phyloP scores from a whole-genome alignment of 805 yeast species.

The Yarrowia hollandica region DNA sequence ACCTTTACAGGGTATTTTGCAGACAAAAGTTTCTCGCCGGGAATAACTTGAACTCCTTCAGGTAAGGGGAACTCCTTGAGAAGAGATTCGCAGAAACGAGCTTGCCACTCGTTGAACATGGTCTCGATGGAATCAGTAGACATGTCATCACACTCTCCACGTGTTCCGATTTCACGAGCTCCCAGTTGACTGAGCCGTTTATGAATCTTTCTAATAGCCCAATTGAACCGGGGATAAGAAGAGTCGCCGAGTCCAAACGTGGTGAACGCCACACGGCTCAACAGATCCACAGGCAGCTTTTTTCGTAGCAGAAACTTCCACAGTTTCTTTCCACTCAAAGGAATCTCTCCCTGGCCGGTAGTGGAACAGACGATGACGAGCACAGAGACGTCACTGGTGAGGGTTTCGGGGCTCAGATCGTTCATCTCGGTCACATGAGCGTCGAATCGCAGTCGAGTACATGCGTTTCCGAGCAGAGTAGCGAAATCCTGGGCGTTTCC shows the following conservation, averaged over 20 bases:
- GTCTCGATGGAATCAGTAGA: slow-evolving; percentile 71
- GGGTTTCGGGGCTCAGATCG: slow-evolving; percentile 48
- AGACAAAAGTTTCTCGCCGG: slow-evolving; percentile 30
- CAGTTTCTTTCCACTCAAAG: slow-evolving; percentile 69
- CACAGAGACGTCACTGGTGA: slow-evolving; percentile 37
- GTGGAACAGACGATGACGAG: slow-evolving; percentile 72
- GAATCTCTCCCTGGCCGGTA: slow-evolving; percentile 93
- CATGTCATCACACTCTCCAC: slow-evolving; percentile 90
- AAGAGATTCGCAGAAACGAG: slow-evolving; percentile 46
- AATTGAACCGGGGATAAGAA: slow-evolving; percentile 82
- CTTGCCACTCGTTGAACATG: slow-evolving; percentile 74
- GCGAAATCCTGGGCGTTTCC: slow-evolving; percentile 91
- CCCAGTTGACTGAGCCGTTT: slow-evolving; percentile 79
- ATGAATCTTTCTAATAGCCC: slow-evolving; percentile 83
- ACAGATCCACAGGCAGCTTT: slow-evolving; percentile 60
- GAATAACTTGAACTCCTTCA: slow-evolving; percentile 38
- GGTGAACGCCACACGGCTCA: slow-evolving; percentile 63
- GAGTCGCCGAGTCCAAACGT: slow-evolving; percentile 94
- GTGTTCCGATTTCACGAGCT: slow-evolving; percentile 62
- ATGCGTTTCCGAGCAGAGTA: slow-evolving; percentile 53
- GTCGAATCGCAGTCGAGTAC: slow-evolving; percentile 54
- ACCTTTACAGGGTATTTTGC: slow-evolving; percentile 35
- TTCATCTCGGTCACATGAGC: slow-evolving; percentile 47
- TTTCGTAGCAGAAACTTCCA: slow-evolving; percentile 73
- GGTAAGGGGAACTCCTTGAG: slow-evolving; percentile 32